Evolutionary conservation across 2,329 filamentous ascomycete genomes (phyloP).

Genomic region (Blumeria graminis): DNA sequence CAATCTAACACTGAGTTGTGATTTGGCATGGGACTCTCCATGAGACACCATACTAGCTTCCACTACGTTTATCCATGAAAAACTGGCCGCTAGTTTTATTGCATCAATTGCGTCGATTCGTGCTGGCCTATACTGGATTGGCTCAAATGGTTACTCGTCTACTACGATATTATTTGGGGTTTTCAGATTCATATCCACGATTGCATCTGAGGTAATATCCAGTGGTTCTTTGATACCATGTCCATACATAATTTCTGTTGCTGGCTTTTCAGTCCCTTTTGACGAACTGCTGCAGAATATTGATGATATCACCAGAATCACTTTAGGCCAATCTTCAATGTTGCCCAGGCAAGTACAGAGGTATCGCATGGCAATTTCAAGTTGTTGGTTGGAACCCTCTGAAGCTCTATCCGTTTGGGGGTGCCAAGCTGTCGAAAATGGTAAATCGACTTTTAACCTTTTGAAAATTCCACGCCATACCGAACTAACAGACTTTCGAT

Average conservation of each 20-base stretch:
- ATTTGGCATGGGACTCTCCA: no score
- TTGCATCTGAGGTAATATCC: neutral
- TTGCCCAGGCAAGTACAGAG: neutral
- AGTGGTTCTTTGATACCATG: neutral
- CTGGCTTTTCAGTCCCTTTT: neutral
- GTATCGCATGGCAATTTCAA: neutral
- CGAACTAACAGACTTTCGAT: neutral
- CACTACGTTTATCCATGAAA: no score
- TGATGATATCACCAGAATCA: neutral
- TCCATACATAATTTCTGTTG: neutral
- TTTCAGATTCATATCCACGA: neutral
- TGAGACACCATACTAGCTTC: no score
- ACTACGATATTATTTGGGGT: neutral
- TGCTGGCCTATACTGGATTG: neutral
- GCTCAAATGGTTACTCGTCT: neutral
- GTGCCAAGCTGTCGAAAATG: neutral
- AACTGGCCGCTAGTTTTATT: no score
- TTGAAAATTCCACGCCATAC: constrained; percentile 1
- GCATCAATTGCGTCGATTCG: no score
- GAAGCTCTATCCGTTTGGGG: neutral
- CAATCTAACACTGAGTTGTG: no score
- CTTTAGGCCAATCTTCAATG: neutral
- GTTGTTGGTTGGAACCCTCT: neutral
- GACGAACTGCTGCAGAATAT: neutral
- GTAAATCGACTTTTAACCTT: neutral